A percentile compares a stretch with the other conserved stretches of the same genome.
Evolutionary conservation across 805 yeast genomes (phyloP).

Genomic region (Myxozyma geophila): DNA sequence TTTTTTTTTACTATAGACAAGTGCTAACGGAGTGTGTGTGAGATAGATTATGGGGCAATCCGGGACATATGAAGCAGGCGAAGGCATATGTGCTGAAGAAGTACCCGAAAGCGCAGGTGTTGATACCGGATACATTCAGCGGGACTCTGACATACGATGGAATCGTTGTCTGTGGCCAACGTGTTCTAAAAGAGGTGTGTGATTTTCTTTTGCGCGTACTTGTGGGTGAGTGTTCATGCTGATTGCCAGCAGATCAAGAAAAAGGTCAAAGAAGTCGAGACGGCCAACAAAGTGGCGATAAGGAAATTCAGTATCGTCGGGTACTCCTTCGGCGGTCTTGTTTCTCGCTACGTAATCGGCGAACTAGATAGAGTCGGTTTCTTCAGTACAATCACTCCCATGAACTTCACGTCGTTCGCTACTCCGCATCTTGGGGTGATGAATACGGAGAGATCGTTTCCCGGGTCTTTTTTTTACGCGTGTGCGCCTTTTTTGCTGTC

Average conservation of each 20-base stretch:
- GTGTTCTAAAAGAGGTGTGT: constrained; percentile 67
- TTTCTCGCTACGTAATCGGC: constrained; percentile 79
- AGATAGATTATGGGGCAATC: constrained; percentile 64
- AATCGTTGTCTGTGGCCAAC: constrained; percentile 68
- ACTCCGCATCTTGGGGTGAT: constrained; percentile 74
- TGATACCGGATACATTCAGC: constrained; percentile 37
- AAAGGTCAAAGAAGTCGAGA: constrained; percentile 53
- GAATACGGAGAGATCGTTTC: constrained; percentile 50
- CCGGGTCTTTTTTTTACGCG: constrained; percentile 51
- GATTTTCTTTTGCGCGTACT: constrained; percentile 29
- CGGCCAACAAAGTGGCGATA: constrained; percentile 51
- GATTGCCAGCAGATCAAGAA: constrained; percentile 42
- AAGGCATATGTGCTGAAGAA: constrained; percentile 50
- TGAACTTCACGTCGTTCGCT: constrained; percentile 68
- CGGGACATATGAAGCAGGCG: constrained; percentile 58
- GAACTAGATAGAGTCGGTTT: constrained; percentile 56
- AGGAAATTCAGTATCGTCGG: constrained; percentile 75
- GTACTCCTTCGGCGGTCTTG: constrained; percentile 88
- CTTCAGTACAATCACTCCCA: constrained; percentile 65
- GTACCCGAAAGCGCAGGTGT: constrained; percentile 46
- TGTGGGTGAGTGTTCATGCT: too few relatives aligned
- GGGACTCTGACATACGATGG: constrained; percentile 70
- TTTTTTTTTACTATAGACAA: neutral
- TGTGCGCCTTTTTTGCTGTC: constrained; percentile 64
- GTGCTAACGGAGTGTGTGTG: neutral